Percentiles rank a stretch among this genome's conserved stretches.
Evolutionary conservation across 257 asterid species (phyloP).

Genomic region (Euphrasia confusa): DNA sequence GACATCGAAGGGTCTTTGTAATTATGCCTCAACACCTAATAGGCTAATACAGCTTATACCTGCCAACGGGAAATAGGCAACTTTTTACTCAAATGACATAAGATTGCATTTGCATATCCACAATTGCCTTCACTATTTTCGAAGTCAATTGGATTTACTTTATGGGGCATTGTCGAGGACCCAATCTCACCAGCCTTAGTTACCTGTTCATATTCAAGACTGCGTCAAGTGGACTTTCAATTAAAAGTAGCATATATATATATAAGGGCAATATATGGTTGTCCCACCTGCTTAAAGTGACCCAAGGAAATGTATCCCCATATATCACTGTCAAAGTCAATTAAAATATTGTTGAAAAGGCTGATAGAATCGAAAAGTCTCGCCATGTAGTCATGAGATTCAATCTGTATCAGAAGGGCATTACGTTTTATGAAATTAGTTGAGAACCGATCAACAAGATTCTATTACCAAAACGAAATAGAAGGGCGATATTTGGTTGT

Average conservation of each 20-base stretch:
- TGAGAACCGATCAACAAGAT: background rate
- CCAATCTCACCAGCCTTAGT: conserved; percentile 86
- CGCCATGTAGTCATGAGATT: conserved; percentile 79
- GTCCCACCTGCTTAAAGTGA: conserved; percentile 63
- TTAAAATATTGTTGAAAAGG: conserved; percentile 63
- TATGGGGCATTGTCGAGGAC: conserved; percentile 91
- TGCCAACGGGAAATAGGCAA: conserved; percentile 80
- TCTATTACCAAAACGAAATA: background rate
- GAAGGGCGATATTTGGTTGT: background rate
- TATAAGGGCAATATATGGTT: no score
- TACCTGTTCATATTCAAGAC: conserved; percentile 35
- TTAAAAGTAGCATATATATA: conserved; percentile 5
- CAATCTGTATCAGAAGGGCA: conserved; percentile 46
- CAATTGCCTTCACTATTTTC: conserved; percentile 82
- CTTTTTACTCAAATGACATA: conserved; percentile 58
- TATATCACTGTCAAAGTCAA: conserved; percentile 58
- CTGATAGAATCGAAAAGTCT: conserved; percentile 50
- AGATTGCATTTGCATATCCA: conserved; percentile 56
- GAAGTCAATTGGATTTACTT: conserved; percentile 85
- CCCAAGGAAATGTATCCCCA: conserved; percentile 82
- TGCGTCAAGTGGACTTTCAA: background rate
- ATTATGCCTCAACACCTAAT: background rate
- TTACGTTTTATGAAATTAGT: conserved; percentile 4
- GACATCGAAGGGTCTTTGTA: background rate
- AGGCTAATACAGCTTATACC: conserved; percentile 32